Evolutionary conservation across 345 rosid species (phyloP), one percentile per base, ranked within the genome.

Genomic region (Conringia planisiliqua): DNA sequence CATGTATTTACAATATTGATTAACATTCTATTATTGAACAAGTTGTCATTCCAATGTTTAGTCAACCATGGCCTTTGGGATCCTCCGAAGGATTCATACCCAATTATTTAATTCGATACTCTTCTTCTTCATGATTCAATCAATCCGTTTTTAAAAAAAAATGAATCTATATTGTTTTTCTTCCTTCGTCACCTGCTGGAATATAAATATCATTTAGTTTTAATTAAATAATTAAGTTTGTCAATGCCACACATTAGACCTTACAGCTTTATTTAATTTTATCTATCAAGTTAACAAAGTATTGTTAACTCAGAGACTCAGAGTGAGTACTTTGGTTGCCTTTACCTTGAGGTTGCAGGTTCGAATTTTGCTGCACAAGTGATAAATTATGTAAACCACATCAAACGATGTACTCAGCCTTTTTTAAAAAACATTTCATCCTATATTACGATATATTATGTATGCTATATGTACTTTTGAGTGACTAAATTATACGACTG

Each of bases 1-100:
- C 36, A 68, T 75, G n/a, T 51, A 12, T 6, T 3, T 42, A 68
- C 51, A 61, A 69, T 68, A 69, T 32, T 46, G 57, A 22, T 33
- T 33, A 52, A 56, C 61, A 69, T 62, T 71, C 68, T 66, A 71
- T 71, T 65, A 77, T 77, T 77, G 81, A 66, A 57, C 77, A 77
- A 77, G 73, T 77, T 77, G 81, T 66, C 81, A 71, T 66, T 77
- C 77, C 63, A 30, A 16, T 77, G 62, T 71, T 65, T 71, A 54
- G 81, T 77, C 81, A 77, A 77, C 81, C 73, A 4, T 77, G 81
- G 73, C 81, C 81, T 71, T 77, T 77, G 77, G 81, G 81, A 77
- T 71, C 54, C 77, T 65, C 76, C 36, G 62, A 77, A 65, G 81
- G 81, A 71, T 77, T 71, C 73, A 64, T 47, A 65, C 62, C 68